Base-by-base conservation (phyloP, 352 stramenopile species). In the Phytophthora idaei region DNA sequence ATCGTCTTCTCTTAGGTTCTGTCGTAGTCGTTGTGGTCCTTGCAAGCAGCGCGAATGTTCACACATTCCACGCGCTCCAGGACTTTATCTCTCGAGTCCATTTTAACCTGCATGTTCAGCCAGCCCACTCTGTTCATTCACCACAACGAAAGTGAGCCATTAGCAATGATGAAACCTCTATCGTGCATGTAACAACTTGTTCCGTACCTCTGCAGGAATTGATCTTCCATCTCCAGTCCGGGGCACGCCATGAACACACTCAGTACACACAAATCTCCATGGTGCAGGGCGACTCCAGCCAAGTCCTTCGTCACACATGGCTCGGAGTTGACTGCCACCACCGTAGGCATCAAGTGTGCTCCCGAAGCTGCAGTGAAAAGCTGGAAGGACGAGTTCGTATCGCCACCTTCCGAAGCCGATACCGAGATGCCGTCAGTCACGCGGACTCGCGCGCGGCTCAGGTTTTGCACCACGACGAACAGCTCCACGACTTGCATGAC, bases 401-500 rank as follows among this genome's bases (percentile, higher is more conserved):
- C 42, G 3, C 10, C 50, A 36, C 7, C 29, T 37, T 48, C 34
- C n/a, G 39, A 59, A 29, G 44, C 25, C 10, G 53, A 56, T 21
- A 83, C 52, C 0, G 57, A 67, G 32, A 88, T 74, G 34, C 66
- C 50, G 48, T 85, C 79, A 9, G 72, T 81, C 14, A 85, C 53
- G 8, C 61, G 66, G 17, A 85, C 67, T 17, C 54, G 37, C 11
- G 41, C 12, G 8, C 37, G 45, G 14, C 69, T 67, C 50, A 80
- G 53, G 52, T 85, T 89, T 61, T 89, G 80, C 46, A 87, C 61
- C 15, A 87, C 65, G n/a, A 89, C 39, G 54, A 79, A 78, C 15
- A 89, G 67, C 61, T 87, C 74, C 21, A 87, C 77, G 45, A 89
- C 74, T 59, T 89, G 80, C 61, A 78, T 82, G 17, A 85, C 78